Evolutionary conservation across 805 yeast genomes (phyloP), one percentile per base, ranked within the genome.

Genomic region (Lachancea sp.): DNA sequence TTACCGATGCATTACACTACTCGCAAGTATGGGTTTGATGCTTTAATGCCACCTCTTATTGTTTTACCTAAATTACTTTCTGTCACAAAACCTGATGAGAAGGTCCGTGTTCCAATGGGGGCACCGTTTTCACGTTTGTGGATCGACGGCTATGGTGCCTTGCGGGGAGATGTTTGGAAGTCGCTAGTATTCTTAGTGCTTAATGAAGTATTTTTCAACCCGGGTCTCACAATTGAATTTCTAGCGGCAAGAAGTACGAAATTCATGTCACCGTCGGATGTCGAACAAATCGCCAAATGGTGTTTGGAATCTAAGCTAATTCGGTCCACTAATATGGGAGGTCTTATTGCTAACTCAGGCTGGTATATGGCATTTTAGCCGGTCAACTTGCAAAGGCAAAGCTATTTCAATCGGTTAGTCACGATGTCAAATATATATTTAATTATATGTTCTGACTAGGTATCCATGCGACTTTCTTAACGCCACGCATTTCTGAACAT

Each of bases 1-100:
- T 59, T 73, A n/a, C 70, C 76, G 42, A 70, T 73, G 30, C 82
- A 86, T 11, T 90, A 89, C 58, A 83, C 82, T 33, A 84, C 96
- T 1, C 74, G 96, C 49, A 69, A 78, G 16, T 75, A 85, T 34
- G 95, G 86, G 49, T 77, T 82, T 51, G 78, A 53, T n/a, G 51
- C 63, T 73, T 35, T 81, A 72, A 59, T 73, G 77, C 40, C 87
- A 75, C 55, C 82, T 80, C 58, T 95, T 78, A 57, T 78, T n/a
- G 80, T 19, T 70, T 77, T 19, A 11, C 11, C 19, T 16, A 16
- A 16, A 32, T 4, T 9, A 11, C 52, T 33, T 38, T 49, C 40
- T 16, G 33, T 16, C 46, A n/a, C 40, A 48, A 16, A 26, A 22
- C 25, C 45, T 57, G 19, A 12, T 44, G 39, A 30, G 41, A 19